Conservation (phyloP, 2,329 filamentous ascomycete species). For the Sporothrix humicola region DNA sequence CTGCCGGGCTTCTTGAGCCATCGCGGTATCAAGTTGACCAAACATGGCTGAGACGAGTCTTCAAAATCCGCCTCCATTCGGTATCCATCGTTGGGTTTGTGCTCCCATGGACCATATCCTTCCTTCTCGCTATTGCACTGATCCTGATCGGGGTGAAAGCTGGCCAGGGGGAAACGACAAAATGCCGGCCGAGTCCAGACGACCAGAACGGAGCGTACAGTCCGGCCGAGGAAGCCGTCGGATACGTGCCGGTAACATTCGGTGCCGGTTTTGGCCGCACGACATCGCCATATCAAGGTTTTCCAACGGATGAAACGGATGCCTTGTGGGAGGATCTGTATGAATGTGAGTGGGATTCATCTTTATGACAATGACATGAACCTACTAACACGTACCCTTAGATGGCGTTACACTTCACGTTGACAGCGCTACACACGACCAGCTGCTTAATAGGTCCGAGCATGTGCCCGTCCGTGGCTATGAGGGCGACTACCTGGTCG, state of each 20-base stretch:
- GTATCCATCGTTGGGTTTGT: too few species aligned
- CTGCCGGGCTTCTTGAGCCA: too few species aligned
- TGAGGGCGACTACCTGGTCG: not conserved
- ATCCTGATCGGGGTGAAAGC: too few species aligned
- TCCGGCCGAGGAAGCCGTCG: not conserved
- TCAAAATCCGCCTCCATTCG: too few species aligned
- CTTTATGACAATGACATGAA: too few species aligned
- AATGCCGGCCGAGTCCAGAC: too few species aligned
- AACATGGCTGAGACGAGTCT: too few species aligned
- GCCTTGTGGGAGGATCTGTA: not conserved
- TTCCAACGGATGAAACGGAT: not conserved
- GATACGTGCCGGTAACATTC: not conserved
- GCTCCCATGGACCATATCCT: too few species aligned
- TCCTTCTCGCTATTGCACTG: too few species aligned
- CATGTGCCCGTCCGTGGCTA: not conserved
- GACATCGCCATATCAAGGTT: not conserved
- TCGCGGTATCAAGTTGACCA: too few species aligned
- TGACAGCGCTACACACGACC: not conserved
- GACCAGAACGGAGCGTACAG: too few species aligned
- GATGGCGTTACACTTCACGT: not conserved
- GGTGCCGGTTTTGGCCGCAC: not conserved
- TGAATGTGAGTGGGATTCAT: not conserved
- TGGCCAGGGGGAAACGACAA: too few species aligned
- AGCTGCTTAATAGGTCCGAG: not conserved
- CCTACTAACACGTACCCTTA: not conserved